Conservation (phyloP, 1,284 basidiomycete genomes). For the Ustilago hordei region DNA sequence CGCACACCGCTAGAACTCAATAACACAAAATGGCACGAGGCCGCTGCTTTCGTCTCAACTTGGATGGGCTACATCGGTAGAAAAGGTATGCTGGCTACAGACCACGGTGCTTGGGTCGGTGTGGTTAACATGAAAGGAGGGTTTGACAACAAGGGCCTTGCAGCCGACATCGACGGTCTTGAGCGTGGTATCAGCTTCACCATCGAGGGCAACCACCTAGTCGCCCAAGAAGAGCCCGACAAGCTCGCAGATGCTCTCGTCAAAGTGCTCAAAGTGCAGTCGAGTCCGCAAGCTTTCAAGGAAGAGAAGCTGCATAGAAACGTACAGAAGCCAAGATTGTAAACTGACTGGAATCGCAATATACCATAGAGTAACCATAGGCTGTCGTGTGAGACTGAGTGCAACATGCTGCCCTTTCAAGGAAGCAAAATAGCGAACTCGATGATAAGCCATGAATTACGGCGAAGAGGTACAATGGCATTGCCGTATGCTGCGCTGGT, state of each 20-base stretch:
- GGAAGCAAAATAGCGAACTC: neutral
- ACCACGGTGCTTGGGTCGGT: constrained; percentile 33
- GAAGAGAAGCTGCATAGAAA: constrained; percentile 37
- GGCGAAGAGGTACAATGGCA: no score
- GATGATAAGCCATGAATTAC: neutral
- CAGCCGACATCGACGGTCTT: constrained; percentile 30
- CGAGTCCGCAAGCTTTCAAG: constrained; percentile 21
- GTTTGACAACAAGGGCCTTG: constrained; percentile 28
- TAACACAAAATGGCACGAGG: constrained; percentile 63
- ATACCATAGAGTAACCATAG: neutral
- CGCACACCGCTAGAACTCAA: constrained; percentile 45
- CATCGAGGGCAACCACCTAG: constrained; percentile 54
- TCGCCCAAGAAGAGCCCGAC: constrained; percentile 60
- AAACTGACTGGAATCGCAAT: constrained; percentile 1
- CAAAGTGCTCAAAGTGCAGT: constrained; percentile 34
- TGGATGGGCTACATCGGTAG: constrained; percentile 42
- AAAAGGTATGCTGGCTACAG: constrained; percentile 16
- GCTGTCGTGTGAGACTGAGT: neutral
- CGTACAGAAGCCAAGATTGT: constrained; percentile 35
- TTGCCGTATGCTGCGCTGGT: no score
- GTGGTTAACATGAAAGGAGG: constrained; percentile 44
- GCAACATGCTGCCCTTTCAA: no score
- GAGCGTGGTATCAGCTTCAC: constrained; percentile 34
- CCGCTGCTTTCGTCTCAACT: constrained; percentile 51
- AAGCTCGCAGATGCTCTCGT: constrained; percentile 30